These are phyloP conservation scores for Scutellaria barbata DNA, from an alignment of 257 asterid genomes.

Conservation along the genomic window DNA sequence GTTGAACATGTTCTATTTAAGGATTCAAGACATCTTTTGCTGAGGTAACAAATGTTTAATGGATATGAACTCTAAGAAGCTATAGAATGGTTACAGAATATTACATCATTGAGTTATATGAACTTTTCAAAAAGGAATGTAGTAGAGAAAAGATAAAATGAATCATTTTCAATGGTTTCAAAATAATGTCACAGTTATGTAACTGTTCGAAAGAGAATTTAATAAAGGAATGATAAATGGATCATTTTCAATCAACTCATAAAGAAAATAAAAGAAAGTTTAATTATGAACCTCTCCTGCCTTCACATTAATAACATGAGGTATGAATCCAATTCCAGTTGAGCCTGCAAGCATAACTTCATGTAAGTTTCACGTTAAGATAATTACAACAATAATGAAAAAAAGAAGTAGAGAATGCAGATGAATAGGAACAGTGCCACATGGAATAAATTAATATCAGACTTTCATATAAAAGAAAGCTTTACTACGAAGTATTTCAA, in stretches of 20 bases:
- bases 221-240: background rate
- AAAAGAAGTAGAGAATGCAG: background rate
- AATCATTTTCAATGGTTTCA: background rate
- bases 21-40: conserved; percentile 6
- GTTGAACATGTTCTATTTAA: background rate
- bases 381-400: background rate
- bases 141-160: conserved; percentile 1
- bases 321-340: conserved; percentile 50
- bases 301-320: conserved; percentile 51
- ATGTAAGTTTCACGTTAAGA: conserved; percentile 22
- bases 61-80: conserved; percentile 16
- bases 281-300: conserved; percentile 56
- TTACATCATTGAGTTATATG: background rate
- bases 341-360: conserved; percentile 53
- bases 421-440: conserved; percentile 11
- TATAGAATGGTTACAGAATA: background rate
- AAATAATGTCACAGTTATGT: background rate
- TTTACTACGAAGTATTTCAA: background rate
- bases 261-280: background rate
- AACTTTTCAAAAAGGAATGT: background rate
- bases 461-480: conserved; percentile 3
- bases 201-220: conserved; percentile 16
- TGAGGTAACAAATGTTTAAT: background rate
- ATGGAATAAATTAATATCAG: conserved; percentile 13
- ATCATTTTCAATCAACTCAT: background rate